A percentile compares a stretch with the other conserved stretches of the same genome.
phyloP scores from a whole-genome alignment of 306 rosid species.

The Potentilla sterilis region DNA sequence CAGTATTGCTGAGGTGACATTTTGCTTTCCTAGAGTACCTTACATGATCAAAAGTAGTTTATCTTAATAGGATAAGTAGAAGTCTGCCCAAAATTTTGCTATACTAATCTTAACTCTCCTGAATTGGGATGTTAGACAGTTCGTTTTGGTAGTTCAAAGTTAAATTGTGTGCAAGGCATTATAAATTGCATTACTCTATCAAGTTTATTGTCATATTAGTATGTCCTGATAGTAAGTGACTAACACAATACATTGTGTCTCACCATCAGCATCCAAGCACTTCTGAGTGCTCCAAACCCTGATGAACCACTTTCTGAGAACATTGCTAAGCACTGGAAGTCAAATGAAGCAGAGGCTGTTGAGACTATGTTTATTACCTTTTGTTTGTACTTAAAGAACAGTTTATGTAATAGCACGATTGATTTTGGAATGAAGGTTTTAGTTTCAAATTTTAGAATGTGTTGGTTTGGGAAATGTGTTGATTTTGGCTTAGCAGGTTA shows the following conservation, averaged over 20 bases:
- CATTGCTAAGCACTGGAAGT: slow-evolving; percentile 85
- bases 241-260: not conserved
- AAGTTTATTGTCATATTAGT: not conserved
- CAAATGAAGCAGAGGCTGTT: slow-evolving; percentile 75
- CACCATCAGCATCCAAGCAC: slow-evolving; percentile 67
- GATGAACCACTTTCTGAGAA: slow-evolving; percentile 91
- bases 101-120: not conserved
- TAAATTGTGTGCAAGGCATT: not conserved
- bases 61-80: not conserved
- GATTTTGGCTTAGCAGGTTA: no score
- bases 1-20: slow-evolving; percentile 34
- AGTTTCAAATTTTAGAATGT: no score
- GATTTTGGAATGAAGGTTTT: no score
- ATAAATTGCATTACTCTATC: not conserved
- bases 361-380: no score
- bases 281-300: slow-evolving; percentile 85
- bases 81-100: not conserved
- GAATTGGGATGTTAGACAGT: not conserved
- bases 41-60: not conserved
- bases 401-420: no score
- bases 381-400: no score
- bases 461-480: no score
- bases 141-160: not conserved
- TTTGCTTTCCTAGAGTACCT: not conserved
- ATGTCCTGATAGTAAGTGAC: not conserved